Conservation (phyloP, 139 green algal species). For the Auxenochlorella pyrenoidosa region DNA sequence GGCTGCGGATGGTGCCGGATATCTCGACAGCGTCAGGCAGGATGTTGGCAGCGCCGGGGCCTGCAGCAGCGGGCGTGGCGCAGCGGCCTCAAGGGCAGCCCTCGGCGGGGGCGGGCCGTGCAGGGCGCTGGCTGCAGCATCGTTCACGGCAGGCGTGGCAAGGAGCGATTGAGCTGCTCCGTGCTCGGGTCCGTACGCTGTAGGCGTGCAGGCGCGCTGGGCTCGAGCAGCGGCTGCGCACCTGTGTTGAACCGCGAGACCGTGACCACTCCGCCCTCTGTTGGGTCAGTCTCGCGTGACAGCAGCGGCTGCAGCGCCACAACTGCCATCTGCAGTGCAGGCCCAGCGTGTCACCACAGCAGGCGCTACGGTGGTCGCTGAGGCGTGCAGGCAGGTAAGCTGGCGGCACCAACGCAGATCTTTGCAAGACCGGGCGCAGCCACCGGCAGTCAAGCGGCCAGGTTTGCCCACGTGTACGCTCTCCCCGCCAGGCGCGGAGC, state of each 20-base stretch:
- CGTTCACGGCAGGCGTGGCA: too few relatives aligned
- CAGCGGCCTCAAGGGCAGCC: too few relatives aligned
- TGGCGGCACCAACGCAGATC: background rate
- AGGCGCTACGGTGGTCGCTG: too few relatives aligned
- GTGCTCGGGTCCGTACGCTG: too few relatives aligned
- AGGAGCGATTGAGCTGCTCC: too few relatives aligned
- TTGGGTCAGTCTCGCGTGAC: constrained; percentile 79
- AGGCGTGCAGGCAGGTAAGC: background rate
- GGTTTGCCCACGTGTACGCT: too few relatives aligned
- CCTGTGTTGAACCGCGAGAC: constrained; percentile 60
- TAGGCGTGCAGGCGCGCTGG: too few relatives aligned
- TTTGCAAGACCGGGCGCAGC: too few relatives aligned
- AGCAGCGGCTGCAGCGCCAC: constrained; percentile 85
- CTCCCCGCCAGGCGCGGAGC: too few relatives aligned
- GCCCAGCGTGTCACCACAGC: background rate
- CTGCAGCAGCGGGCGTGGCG: constrained; percentile 38
- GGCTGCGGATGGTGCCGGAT: constrained; percentile 75
- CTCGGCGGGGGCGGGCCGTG: background rate
- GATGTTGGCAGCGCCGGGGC: constrained; percentile 83
- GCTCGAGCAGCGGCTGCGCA: background rate
- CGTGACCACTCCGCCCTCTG: constrained; percentile 83
- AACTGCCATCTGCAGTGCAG: constrained; percentile 57
- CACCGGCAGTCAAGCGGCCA: too few relatives aligned
- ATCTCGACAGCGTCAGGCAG: constrained; percentile 78
- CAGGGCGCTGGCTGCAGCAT: too few relatives aligned